Base-by-base conservation (phyloP, 2,329 filamentous ascomycete species). In the Nemania sp. region DNA sequence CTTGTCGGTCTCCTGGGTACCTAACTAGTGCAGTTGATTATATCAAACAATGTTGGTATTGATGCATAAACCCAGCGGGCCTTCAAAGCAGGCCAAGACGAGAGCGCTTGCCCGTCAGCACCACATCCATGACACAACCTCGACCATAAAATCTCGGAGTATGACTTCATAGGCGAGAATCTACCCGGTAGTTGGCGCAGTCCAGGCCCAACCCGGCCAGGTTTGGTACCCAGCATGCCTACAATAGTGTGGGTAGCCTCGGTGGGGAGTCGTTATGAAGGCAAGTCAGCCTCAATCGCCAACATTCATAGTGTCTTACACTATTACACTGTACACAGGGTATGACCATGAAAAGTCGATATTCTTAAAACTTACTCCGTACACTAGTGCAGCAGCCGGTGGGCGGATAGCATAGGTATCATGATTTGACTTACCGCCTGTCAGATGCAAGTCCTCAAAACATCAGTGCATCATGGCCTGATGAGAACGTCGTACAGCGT, bases 1-100 rank as follows among this genome's bases (percentile, higher is more conserved):
- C n/a, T n/a, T n/a, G n/a, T n/a, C n/a, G n/a, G n/a, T n/a, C n/a
- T n/a, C n/a, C n/a, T n/a, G n/a, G n/a, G n/a, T n/a, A n/a, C 26
- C 47, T 40, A 22, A 42, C 52, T 36, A 12, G 55, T 57, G 55
- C 55, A 45, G n/a, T 26, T 51, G n/a, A n/a, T n/a, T n/a, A n/a
- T n/a, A n/a, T n/a, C n/a, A n/a, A n/a, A n/a, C n/a, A n/a, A n/a
- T n/a, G n/a, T n/a, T n/a, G n/a, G n/a, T n/a, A n/a, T n/a, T n/a
- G n/a, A n/a, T n/a, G n/a, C n/a, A n/a, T n/a, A n/a, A n/a, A n/a
- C n/a, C n/a, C n/a, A n/a, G n/a, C n/a, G n/a, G n/a, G n/a, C 17
- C 33, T 36, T 36, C 33, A 36, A 33, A 30, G 6, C 31, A 44
- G 34, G 26, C 37, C 24, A 44, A 31, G 28, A 49, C n/a, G 20